A percentile compares a stretch with the other conserved stretches of the same genome.
phyloP scores from a whole-genome alignment of 306 rosid species.

The Quercus berberidifolia region DNA sequence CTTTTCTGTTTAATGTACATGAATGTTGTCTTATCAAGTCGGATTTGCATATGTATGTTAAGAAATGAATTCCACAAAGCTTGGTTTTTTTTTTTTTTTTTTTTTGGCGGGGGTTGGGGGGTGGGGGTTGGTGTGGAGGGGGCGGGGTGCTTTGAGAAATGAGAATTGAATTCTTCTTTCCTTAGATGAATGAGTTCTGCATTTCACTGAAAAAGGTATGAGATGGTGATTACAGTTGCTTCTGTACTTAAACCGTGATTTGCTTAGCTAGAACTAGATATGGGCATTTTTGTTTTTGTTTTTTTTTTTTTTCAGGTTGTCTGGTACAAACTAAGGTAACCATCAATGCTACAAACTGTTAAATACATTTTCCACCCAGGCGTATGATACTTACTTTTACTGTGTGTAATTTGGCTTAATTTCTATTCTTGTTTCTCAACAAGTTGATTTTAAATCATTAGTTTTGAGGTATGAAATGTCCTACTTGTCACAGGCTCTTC shows the following conservation, averaged over 20 bases:
- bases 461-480: constrained; percentile 14
- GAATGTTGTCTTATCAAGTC: background rate
- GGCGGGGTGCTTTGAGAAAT: too few species aligned
- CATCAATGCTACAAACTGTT: too few species aligned
- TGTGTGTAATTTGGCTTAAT: background rate
- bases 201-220: background rate
- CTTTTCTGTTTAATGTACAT: too few species aligned
- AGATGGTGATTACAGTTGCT: background rate
- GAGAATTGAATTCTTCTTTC: background rate
- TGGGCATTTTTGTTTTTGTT: too few species aligned
- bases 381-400: too few species aligned
- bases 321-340: too few species aligned
- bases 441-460: constrained; percentile 15
- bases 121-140: too few species aligned
- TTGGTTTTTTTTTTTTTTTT: too few species aligned
- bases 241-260: background rate
- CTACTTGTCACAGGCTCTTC: constrained; percentile 53
- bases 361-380: too few species aligned
- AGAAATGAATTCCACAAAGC: background rate
- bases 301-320: too few species aligned
- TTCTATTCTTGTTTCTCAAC: background rate
- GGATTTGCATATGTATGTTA: background rate
- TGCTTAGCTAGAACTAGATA: background rate
- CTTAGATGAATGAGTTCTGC: background rate
- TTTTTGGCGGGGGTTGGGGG: too few species aligned